Evolutionary conservation across 129 eudicot genomes (phyloP).

Genomic region (Smallanthus sonchifolius): DNA sequence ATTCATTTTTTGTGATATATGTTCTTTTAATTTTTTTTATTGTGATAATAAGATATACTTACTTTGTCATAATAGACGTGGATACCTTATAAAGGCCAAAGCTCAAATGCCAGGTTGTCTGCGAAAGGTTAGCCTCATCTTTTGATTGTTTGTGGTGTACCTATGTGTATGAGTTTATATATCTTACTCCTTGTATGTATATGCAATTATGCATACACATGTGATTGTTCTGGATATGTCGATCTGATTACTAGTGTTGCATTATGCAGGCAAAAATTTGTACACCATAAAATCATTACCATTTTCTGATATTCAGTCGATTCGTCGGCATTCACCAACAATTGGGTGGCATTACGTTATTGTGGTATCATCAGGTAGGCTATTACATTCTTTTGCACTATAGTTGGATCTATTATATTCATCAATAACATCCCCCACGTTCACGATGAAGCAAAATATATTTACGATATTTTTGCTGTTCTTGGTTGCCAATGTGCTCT

Average conservation of each 20-base stretch:
- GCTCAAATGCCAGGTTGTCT: slow-evolving; percentile 68
- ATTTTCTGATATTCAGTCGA: slow-evolving; percentile 76
- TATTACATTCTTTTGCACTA: slow-evolving; percentile 5
- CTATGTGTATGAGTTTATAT: background rate
- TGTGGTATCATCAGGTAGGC: slow-evolving; percentile 87
- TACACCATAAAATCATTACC: slow-evolving; percentile 84
- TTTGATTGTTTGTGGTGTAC: slow-evolving; percentile 9
- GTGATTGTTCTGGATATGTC: background rate
- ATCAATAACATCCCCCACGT: background rate
- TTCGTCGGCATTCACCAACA: slow-evolving; percentile 89
- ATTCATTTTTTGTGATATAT: background rate
- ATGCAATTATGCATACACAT: background rate
- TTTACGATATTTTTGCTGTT: background rate
- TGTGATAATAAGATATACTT: slow-evolving; percentile 13
- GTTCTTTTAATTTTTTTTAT: background rate
- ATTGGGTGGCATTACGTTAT: slow-evolving; percentile 96
- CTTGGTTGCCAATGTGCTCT: background rate
- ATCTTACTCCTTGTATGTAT: background rate
- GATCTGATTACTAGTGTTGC: slow-evolving; percentile 22
- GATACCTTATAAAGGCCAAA: slow-evolving; percentile 93
- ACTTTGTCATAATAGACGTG: slow-evolving; percentile 54
- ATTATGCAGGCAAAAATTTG: slow-evolving; percentile 73
- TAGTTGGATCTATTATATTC: slow-evolving; percentile 1
- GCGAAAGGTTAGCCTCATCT: slow-evolving; percentile 63
- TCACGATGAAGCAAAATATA: background rate